Base-by-base conservation (phyloP, 2,329 filamentous ascomycete genomes). In the Penicillium expansum region DNA sequence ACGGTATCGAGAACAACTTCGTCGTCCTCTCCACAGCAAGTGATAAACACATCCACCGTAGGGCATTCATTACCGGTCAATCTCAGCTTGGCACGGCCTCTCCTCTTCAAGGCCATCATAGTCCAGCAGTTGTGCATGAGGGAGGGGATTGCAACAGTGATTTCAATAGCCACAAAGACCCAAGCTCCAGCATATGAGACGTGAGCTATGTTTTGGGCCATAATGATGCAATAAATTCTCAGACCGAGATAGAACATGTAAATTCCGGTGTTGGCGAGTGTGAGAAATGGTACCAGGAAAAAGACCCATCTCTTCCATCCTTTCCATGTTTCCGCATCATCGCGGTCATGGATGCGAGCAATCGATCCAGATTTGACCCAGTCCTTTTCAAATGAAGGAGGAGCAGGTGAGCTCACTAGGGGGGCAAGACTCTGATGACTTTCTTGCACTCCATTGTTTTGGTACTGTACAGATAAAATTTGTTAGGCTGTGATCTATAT, bases 71-170 rank as follows among this genome's bases (percentile, higher is more conserved):
- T 55, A 4, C 69, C 69, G 3, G 59, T 58, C 58, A 84, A 68
- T 27, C 82, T 72, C 62, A 86, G 70, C 76, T 82, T 81, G 1
- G 82, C 81, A 24, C 82, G 74, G 16, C 75, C 74, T 24, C 83
- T 75, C 71, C 79, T 80, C 71, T 84, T 83, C 60, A 84, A 70
- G 0, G 82, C 79, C 72, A 79, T 78, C 77, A 85, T 80, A 1
- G 82, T 83, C 81, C 82, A 85, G 37, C 78, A 72, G 62, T 83
- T 83, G 72, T 85, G 82, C 74, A 84, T 77, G 35, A 84, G 70
- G 4, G 80, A 77, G 6, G 83, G 83, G 51, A 84, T 76, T 5
- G 81, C 80, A 8, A 80, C 77, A n/a, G 75, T 72, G 38, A 83
- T 68, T 32, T 85, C 83, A 55, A 84, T 77, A 24, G 73, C 79